These are phyloP conservation scores for Entomortierella chlamydospora DNA, from an alignment of 192 early-diverging fungal species.

Conservation along the genomic window DNA sequence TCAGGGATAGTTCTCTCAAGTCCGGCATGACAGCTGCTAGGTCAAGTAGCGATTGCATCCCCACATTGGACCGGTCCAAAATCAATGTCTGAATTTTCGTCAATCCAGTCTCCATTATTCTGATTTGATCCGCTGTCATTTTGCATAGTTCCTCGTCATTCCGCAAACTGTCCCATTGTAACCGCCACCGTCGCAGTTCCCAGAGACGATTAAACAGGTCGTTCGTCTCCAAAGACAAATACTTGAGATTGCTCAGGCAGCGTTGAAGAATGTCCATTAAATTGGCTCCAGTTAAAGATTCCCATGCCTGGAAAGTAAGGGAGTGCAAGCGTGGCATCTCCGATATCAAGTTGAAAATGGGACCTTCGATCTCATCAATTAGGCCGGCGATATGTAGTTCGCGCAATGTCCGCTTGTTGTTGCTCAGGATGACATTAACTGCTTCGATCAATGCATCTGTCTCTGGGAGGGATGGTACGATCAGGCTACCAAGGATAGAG, in stretches of 20 bases:
- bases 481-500: not conserved
- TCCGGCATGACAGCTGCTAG: constrained; percentile 26
- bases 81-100: constrained; percentile 13
- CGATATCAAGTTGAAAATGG: not conserved
- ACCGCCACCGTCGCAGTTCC: constrained; percentile 5
- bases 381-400: not conserved
- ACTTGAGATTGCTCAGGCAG: not conserved
- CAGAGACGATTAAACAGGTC: not conserved
- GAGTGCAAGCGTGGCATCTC: not conserved
- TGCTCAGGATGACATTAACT: constrained; percentile 1
- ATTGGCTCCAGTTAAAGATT: not conserved
- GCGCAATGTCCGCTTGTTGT: not conserved
- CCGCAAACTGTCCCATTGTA: not conserved
- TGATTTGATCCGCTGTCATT: not conserved
- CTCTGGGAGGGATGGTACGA: not conserved
- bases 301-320: constrained; percentile 3
- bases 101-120: not conserved
- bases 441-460: not conserved
- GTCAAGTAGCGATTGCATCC: not conserved
- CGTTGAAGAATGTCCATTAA: not conserved
- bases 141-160: not conserved
- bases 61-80: constrained; percentile 25
- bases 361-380: not conserved
- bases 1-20: constrained; percentile 15
- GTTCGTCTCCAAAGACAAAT: constrained; percentile 13